Percentiles rank a stretch among this genome's conserved stretches.
Evolutionary conservation across 2,329 filamentous ascomycete species (phyloP).

Genomic region (Colletotrichum higginsianum): DNA sequence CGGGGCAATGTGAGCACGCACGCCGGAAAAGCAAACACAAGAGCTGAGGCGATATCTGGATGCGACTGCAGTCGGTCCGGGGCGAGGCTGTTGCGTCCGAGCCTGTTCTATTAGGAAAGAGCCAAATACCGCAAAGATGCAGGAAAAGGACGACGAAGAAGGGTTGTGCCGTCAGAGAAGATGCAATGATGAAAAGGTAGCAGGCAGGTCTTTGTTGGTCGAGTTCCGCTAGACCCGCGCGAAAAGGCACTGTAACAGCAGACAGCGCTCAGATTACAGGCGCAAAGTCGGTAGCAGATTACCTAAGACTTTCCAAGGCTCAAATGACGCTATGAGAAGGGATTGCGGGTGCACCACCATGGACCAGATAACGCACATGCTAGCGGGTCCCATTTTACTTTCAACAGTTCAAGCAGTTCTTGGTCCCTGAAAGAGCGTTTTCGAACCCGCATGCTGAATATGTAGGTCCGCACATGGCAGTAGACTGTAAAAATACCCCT

Average conservation of each 20-base stretch:
- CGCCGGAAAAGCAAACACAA: background rate
- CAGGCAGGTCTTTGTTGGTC: background rate
- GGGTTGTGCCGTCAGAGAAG: background rate
- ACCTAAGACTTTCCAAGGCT: background rate
- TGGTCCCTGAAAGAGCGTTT: background rate
- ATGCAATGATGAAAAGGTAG: background rate
- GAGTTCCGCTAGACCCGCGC: background rate
- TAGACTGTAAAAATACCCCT: background rate
- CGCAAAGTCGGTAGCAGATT: slow-evolving; percentile 2
- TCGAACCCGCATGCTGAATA: too few relatives aligned
- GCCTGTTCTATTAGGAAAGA: background rate
- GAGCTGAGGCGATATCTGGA: background rate
- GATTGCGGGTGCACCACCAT: background rate
- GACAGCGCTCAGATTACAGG: background rate
- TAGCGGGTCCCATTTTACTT: background rate
- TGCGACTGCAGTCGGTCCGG: background rate
- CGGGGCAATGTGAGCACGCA: background rate
- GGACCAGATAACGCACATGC: background rate
- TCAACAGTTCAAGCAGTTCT: background rate
- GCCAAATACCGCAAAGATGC: slow-evolving; percentile 4
- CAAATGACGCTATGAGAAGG: background rate
- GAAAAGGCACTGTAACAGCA: background rate
- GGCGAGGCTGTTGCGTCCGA: background rate
- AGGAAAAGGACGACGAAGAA: background rate
- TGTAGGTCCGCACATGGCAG: background rate